Conservation (phyloP, 176 grass and related monocot species). For the Avena sativa region DNA sequence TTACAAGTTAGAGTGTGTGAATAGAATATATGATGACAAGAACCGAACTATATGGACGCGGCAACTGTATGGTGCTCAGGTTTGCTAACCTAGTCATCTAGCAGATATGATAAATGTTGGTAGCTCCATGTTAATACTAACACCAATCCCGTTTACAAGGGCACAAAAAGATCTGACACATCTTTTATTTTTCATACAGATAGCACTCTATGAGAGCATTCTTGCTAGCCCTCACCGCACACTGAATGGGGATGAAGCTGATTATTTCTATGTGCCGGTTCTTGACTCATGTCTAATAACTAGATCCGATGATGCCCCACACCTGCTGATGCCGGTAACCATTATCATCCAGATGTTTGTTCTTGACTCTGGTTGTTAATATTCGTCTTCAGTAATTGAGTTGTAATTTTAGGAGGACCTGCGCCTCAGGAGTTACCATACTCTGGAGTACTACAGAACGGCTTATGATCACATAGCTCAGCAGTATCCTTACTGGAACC, state of each 20-base stretch:
- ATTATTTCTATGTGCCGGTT: slow-evolving; percentile 98
- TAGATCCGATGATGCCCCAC: slow-evolving; percentile 84
- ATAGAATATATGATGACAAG: slow-evolving; percentile 80
- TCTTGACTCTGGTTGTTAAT: slow-evolving; percentile 15
- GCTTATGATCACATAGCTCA: slow-evolving; percentile 91
- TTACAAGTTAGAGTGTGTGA: slow-evolving; percentile 89
- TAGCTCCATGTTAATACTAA: slow-evolving; percentile 15
- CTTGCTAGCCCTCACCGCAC: slow-evolving; percentile 91
- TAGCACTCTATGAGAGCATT: slow-evolving; percentile 97
- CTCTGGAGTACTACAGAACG: slow-evolving; percentile 83
- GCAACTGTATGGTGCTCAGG: slow-evolving; percentile 94
- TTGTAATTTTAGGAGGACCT: slow-evolving; percentile 54
- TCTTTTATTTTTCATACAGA: slow-evolving; percentile 59
- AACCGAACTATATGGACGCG: slow-evolving; percentile 87
- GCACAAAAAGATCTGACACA: slow-evolving; percentile 34
- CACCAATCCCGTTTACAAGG: slow-evolving; percentile 6
- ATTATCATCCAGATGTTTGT: slow-evolving; percentile 31
- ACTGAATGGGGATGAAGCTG: slow-evolving; percentile 92
- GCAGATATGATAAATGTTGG: slow-evolving; percentile 28
- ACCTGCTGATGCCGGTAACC: slow-evolving; percentile 70
- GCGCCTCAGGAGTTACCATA: slow-evolving; percentile 66
- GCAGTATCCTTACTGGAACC: slow-evolving; percentile 89
- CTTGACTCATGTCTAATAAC: slow-evolving; percentile 94
- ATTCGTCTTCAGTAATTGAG: slow-evolving; percentile 32
- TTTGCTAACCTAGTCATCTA: slow-evolving; percentile 47